These are phyloP conservation scores for Coemansia sp. DNA, from an alignment of 192 early-diverging fungal species.

Conservation along the genomic window DNA sequence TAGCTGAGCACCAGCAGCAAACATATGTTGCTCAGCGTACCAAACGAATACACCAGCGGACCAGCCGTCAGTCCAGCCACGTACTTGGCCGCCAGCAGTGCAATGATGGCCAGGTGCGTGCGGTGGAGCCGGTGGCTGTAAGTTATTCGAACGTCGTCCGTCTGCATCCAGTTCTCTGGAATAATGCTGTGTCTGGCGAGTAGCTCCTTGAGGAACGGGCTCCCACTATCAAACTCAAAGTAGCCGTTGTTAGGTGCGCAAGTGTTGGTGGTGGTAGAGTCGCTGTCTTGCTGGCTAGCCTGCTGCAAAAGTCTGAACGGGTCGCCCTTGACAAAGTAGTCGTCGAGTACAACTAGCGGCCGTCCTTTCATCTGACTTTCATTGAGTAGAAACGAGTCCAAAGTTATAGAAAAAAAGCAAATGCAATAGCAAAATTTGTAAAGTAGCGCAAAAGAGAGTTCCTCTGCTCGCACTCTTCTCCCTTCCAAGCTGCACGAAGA, in stretches of 20 bases:
- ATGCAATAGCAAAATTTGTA: not conserved
- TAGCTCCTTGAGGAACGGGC: conserved; percentile 26
- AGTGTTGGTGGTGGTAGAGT: conserved; percentile 7
- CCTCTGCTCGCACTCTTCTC: not conserved
- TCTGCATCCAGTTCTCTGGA: conserved; percentile 28
- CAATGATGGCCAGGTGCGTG: conserved; percentile 34
- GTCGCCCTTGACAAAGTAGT: conserved; percentile 43
- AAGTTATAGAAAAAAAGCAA: not conserved
- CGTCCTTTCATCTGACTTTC: conserved; percentile 21
- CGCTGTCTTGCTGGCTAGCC: not conserved
- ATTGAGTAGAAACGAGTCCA: not conserved
- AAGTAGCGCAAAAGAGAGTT: not conserved
- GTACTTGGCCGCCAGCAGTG: conserved; percentile 20
- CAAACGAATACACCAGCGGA: conserved; percentile 35
- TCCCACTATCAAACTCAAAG: conserved; percentile 26
- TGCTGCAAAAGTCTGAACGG: conserved; percentile 15
- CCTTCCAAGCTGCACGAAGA: too few species aligned
- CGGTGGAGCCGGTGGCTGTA: conserved; percentile 45
- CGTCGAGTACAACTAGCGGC: conserved; percentile 42
- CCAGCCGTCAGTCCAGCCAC: conserved; percentile 31
- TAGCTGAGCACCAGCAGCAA: conserved; percentile 32
- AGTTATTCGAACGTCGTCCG: conserved; percentile 32
- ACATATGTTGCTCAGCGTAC: conserved; percentile 36
- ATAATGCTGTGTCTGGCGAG: conserved; percentile 19
- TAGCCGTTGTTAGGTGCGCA: conserved; percentile 22